phyloP scores from a whole-genome alignment of 768 basidiomycete species.

The Agaricus subrufescens region DNA sequence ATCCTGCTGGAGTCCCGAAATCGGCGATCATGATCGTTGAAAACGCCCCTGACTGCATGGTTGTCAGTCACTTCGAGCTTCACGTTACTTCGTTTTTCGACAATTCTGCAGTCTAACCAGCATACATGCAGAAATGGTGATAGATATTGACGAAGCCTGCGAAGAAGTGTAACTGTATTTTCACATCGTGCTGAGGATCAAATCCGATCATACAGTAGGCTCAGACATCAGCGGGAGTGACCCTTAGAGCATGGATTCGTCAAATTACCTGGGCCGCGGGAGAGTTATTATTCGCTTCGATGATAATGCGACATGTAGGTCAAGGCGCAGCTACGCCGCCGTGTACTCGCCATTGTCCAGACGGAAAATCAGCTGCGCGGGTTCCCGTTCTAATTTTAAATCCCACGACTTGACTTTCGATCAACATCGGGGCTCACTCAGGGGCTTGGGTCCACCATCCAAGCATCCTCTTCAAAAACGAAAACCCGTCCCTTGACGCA shows the following conservation, averaged over 20 bases:
- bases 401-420: no score
- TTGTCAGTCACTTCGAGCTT: constrained; percentile 20
- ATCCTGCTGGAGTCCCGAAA: no score
- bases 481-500: no score
- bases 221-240: constrained; percentile 9
- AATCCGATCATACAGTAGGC: background rate
- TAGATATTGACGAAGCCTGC: constrained; percentile 10
- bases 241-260: constrained; percentile 11
- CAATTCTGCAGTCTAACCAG: background rate
- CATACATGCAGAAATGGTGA: background rate
- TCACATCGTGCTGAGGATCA: constrained; percentile 10
- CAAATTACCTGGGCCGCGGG: constrained; percentile 15
- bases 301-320: constrained; percentile 17
- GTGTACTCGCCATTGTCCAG: background rate
- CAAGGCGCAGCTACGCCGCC: no score
- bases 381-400: no score
- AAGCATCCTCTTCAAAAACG: no score
- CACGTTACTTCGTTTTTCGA: constrained; percentile 14
- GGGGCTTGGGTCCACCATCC: no score
- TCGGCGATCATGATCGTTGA: no score
- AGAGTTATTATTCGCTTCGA: constrained; percentile 21
- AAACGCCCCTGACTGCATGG: no score
- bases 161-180: constrained; percentile 11
- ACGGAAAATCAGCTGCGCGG: background rate
- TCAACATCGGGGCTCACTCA: no score